These are phyloP conservation scores for Panicum miliaceum DNA, from an alignment of 176 grass and related monocot genomes.

Conservation along the genomic window DNA sequence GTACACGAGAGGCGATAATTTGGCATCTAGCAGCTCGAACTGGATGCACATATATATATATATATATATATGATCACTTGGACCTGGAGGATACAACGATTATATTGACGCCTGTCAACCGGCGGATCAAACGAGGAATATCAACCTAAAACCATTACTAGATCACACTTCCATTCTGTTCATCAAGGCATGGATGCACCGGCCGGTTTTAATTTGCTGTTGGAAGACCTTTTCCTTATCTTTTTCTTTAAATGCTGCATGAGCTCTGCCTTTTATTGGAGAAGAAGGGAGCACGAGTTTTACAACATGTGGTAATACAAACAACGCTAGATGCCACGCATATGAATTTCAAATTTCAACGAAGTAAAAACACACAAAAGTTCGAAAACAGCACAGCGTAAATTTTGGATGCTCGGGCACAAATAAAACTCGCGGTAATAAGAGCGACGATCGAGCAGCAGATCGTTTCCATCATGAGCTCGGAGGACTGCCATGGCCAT, in stretches of 20 bases:
- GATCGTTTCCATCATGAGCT: not conserved
- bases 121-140: not conserved
- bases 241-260: not conserved
- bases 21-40: too few species aligned
- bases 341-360: not conserved
- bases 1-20: too few species aligned
- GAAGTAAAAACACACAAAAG: not conserved
- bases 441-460: not conserved
- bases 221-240: not conserved
- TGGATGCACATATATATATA: too few species aligned
- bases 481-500: constrained; percentile 49
- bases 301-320: not conserved
- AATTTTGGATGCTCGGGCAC: not conserved
- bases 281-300: not conserved
- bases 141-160: not conserved
- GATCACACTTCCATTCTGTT: too few species aligned
- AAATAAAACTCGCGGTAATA: not conserved
- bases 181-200: too few species aligned
- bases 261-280: not conserved
- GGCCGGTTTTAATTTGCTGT: too few species aligned
- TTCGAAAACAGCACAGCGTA: not conserved
- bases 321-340: not conserved
- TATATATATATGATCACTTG: too few species aligned
- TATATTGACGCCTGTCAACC: too few species aligned
- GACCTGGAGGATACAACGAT: too few species aligned